These are phyloP conservation scores for Bryoglossum gracile DNA, from an alignment of 495 filamentous ascomycete species.

Conservation along the genomic window DNA sequence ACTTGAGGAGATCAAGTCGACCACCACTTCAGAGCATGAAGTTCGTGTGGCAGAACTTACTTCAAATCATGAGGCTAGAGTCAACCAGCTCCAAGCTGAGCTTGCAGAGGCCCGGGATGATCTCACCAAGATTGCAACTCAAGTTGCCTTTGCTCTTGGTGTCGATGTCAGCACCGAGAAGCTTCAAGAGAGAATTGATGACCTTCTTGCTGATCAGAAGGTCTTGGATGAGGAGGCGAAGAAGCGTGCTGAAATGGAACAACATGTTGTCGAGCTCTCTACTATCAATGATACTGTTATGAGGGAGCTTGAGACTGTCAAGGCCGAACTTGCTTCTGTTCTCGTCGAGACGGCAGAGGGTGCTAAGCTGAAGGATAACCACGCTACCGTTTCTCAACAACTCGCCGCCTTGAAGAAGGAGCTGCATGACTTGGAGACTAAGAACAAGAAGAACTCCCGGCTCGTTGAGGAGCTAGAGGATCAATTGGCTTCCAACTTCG, in stretches of 20 bases:
- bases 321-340: slow-evolving; percentile 37
- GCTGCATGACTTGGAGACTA: slow-evolving; percentile 54
- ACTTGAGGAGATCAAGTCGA: slow-evolving; percentile 41
- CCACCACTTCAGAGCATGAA: slow-evolving; percentile 33
- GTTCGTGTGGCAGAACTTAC: slow-evolving; percentile 31
- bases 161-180: slow-evolving; percentile 48
- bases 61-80: slow-evolving; percentile 50
- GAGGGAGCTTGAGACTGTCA: slow-evolving; percentile 46
- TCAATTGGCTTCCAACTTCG: slow-evolving; percentile 89
- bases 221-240: slow-evolving; percentile 47
- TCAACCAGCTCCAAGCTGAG: slow-evolving; percentile 58
- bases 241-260: slow-evolving; percentile 43
- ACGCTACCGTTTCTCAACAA: slow-evolving; percentile 57
- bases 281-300: slow-evolving; percentile 48
- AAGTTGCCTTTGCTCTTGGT: slow-evolving; percentile 45
- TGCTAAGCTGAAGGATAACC: slow-evolving; percentile 40
- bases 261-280: slow-evolving; percentile 40
- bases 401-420: slow-evolving; percentile 66
- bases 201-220: slow-evolving; percentile 42
- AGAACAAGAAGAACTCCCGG: slow-evolving; percentile 74
- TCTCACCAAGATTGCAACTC: slow-evolving; percentile 53
- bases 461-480: slow-evolving; percentile 95
- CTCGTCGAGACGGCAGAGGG: slow-evolving; percentile 31
- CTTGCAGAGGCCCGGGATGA: slow-evolving; percentile 64
- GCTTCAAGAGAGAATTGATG: slow-evolving; percentile 45